Evolutionary conservation across 306 rosid species (phyloP), one percentile per base, ranked within the genome.

Genomic region (Quercus suber): DNA sequence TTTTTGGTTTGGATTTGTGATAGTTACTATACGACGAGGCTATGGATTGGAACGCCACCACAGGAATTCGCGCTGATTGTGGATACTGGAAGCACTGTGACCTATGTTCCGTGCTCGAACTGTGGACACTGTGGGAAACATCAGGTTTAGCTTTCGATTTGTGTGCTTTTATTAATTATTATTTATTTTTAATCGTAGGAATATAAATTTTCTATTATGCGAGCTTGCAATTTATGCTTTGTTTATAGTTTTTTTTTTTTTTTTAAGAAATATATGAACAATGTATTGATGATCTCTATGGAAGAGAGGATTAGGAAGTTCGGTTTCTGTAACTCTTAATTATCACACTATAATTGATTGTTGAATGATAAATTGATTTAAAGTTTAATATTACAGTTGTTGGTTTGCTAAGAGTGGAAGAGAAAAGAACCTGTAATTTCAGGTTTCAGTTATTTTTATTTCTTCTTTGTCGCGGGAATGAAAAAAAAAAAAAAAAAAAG

Each of bases 11-110:
- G 55, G 52, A 41, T 76, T 60, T 18, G 21, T 19, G 76, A 45
- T 63, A 95, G 99, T 81, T 95, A 95, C 67, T 93, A 93, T 76
- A 95, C 99, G 5, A 93, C 97, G 74, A 88, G 92, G 86, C 88
- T 95, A 43, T 93, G 92, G 98, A 93, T 95, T 83, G 99, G 99
- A 52, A 90, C 97, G 75, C 99, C 98, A 35, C 98, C 98, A 13
- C 99, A 95, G 85, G 77, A 61, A 84, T 95, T 95, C 77, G 90
- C 97, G 35, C 96, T 95, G 11, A 95, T 95, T 78, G 99, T 95
- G 43, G 99, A 95, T 75, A 93, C 99, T 4, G 99, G 99, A 63
- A 95, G 99, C 84, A 90, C 98, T 55, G 99, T 95, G 33, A 95
- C 99, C 30, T 95, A 95, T 71, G 99, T 95, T n/a, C 99, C 99